phyloP scores from a whole-genome alignment of 2,329 filamentous ascomycete genomes.

The Penicillium hesseltinei region DNA sequence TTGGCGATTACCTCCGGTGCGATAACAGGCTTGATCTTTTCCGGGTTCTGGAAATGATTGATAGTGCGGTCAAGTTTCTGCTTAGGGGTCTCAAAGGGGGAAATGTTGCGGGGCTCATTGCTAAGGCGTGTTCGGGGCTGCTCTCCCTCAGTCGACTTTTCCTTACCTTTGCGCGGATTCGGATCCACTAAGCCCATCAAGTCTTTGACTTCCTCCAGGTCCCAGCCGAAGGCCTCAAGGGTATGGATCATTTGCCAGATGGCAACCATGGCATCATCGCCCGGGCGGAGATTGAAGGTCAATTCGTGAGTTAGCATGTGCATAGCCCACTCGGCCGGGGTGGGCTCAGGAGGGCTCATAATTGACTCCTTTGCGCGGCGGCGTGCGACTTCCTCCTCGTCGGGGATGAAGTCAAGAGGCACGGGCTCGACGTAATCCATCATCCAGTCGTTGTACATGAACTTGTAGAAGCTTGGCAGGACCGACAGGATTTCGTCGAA shows the following conservation, averaged over 20 bases:
- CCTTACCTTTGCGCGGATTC: neutral
- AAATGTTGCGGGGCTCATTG: neutral
- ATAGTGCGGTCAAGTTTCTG: neutral
- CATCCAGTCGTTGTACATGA: conserved; percentile 70
- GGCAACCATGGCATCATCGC: neutral
- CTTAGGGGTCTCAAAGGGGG: neutral
- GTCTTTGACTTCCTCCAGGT: neutral
- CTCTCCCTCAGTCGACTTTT: no score
- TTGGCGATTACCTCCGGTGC: neutral
- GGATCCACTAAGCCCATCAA: neutral
- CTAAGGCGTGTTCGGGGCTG: neutral
- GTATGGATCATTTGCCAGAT: neutral
- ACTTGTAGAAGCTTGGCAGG: conserved; percentile 62
- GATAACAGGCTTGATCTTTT: neutral
- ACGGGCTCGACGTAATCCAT: conserved; percentile 60
- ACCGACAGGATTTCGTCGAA: conserved; percentile 59
- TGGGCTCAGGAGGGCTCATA: neutral
- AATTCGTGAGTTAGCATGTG: neutral
- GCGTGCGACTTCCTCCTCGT: neutral
- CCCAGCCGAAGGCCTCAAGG: neutral
- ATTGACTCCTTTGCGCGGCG: conserved; percentile 1
- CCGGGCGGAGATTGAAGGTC: no score
- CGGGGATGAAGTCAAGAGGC: neutral
- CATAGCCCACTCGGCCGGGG: neutral
- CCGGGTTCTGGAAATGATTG: neutral